These are phyloP conservation scores for Myriosclerotinia scirpicola DNA, from an alignment of 2,329 filamentous ascomycete genomes.

Conservation along the genomic window DNA sequence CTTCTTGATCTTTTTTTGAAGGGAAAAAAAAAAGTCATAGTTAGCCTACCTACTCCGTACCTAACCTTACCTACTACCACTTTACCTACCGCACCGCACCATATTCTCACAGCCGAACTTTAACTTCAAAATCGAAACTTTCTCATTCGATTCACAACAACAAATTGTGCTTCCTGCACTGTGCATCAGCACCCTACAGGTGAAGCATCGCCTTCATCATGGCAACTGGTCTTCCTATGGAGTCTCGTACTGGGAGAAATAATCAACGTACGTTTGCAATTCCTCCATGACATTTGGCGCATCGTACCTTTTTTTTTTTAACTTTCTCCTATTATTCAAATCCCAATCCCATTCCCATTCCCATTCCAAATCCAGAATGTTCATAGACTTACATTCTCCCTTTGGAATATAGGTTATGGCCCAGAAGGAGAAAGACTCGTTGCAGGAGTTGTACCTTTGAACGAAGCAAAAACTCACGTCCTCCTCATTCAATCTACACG, in stretches of 20 bases:
- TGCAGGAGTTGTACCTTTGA: constrained; percentile 89
- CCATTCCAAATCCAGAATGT: constrained; percentile 14
- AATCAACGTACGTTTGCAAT: constrained; percentile 71
- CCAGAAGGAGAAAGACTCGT: constrained; percentile 90
- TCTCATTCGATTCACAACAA: constrained; percentile 20
- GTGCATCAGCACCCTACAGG: constrained; percentile 32
- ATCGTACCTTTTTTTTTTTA: constrained; percentile 1
- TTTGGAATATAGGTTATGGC: constrained; percentile 73
- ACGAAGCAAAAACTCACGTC: constrained; percentile 80
- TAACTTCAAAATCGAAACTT: constrained; percentile 27
- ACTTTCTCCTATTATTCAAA: not conserved
- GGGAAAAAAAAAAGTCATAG: not conserved
- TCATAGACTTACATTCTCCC: constrained; percentile 37
- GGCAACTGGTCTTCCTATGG: constrained; percentile 56
- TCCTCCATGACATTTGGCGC: constrained; percentile 15
- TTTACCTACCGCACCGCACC: not conserved
- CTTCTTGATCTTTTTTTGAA: constrained; percentile 32
- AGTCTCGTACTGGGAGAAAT: constrained; percentile 73
- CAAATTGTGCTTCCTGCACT: constrained; percentile 29
- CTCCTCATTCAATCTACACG: constrained; percentile 91
- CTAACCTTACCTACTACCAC: too few species aligned
- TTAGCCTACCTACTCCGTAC: not conserved
- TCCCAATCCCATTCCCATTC: too few species aligned
- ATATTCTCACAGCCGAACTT: constrained; percentile 30
- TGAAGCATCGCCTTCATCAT: constrained; percentile 38